Base-by-base conservation (phyloP, 2,329 filamentous ascomycete genomes). In the Colletotrichum aenigma region DNA sequence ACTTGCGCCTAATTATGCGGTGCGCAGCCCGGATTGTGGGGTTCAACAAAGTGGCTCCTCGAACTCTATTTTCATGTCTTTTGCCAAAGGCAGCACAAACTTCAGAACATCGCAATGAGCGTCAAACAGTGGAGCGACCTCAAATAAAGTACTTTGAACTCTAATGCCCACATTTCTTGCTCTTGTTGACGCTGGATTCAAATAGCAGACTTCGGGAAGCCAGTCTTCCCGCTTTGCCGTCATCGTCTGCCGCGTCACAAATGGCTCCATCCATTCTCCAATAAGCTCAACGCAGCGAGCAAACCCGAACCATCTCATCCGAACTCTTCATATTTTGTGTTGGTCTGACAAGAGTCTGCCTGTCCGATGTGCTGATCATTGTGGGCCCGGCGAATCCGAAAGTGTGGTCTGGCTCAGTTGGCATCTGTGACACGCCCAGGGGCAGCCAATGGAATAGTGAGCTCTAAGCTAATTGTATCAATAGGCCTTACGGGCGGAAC, bases 381-480 rank as follows among this genome's bases (percentile, higher is more conserved):
- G 43, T 52, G n/a, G 43, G 43, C 3, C 43, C 43, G n/a, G 43
- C 6, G 10, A 21, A 21, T 7, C 43, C 43, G n/a, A 52, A 52
- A 52, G 43, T 21, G 7, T 21, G 43, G 43, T 52, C 43, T 48
- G 9, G 43, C 43, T 48, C 43, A 48, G 43, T 48, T n/a, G n/a
- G 18, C 43, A 48, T 2, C 43, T 52, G 43, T 21, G 21, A 52
- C n/a, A 52, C 43, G 6, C 10, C 21, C 43, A 52, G 43, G 43
- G n/a, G 43, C n/a, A 21, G 43, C 43, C 43, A 6, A 52, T n/a
- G n/a, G 6, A 6, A 13, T 13, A 13, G 12, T 21, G 43, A 52
- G 43, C n/a, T 21, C n/a, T 21, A 0, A 48, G 18, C n/a, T 12
- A 13, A 12, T n/a, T 12, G 9, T 1, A 10, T 7, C 10, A 1